Percentiles rank a stretch among this genome's conserved stretches.
phyloP scores from a whole-genome alignment of 371 early-diverging fungal species.

The Mucor racemosus region DNA sequence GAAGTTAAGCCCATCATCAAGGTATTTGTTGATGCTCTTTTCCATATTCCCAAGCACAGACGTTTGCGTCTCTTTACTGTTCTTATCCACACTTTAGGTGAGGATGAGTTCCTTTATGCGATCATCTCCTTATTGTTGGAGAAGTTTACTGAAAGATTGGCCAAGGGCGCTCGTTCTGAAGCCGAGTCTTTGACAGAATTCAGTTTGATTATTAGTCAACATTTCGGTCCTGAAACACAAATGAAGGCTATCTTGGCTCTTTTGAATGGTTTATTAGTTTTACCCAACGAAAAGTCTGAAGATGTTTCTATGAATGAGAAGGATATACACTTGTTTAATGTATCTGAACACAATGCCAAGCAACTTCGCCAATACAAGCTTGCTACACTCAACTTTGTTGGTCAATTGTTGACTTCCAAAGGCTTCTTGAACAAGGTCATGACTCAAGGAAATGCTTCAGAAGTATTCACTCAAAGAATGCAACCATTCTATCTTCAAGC shows the following conservation, averaged over 20 bases:
- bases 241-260: constrained; percentile 69
- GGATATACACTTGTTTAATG: constrained; percentile 46
- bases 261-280: constrained; percentile 56
- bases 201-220: constrained; percentile 61
- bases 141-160: constrained; percentile 61
- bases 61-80: constrained; percentile 87
- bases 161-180: constrained; percentile 59
- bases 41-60: constrained; percentile 93
- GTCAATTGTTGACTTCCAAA: constrained; percentile 66
- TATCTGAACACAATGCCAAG: constrained; percentile 61
- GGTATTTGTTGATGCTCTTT: constrained; percentile 90
- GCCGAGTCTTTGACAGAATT: constrained; percentile 71
- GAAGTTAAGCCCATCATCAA: constrained; percentile 78
- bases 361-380: constrained; percentile 82
- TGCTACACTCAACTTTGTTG: constrained; percentile 71
- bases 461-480: constrained; percentile 40
- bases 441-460: constrained; percentile 41
- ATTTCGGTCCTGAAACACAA: constrained; percentile 73
- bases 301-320: constrained; percentile 37
- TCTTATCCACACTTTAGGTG: constrained; percentile 83
- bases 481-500: constrained; percentile 61
- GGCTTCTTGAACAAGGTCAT: constrained; percentile 67
- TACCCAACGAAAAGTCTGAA: constrained; percentile 69
- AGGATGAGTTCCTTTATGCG: constrained; percentile 72
- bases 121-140: constrained; percentile 79